These are phyloP conservation scores for Aspergillus hancockii DNA, from an alignment of 495 filamentous ascomycete genomes.

Conservation along the genomic window DNA sequence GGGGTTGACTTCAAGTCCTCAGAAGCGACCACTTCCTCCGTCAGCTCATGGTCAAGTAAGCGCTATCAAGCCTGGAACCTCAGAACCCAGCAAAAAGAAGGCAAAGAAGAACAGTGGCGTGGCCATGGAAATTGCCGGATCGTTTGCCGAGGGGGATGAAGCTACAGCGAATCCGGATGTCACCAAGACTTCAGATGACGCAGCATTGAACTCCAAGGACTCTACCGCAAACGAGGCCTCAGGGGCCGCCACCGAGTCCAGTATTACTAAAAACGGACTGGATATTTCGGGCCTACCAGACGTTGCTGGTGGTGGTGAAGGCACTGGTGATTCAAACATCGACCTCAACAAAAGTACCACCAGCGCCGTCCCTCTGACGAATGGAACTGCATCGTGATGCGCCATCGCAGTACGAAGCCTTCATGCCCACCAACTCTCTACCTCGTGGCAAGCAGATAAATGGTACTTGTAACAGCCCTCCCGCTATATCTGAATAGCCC, in stretches of 20 bases:
- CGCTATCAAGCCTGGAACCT: conserved; percentile 25
- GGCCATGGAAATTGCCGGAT: conserved; percentile 31
- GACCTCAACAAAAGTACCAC: conserved; percentile 17
- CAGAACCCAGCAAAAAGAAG: conserved; percentile 51
- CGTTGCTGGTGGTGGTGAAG: conserved; percentile 12
- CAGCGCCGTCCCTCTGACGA: conserved; percentile 28
- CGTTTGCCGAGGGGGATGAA: conserved; percentile 36
- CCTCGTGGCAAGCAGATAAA: neutral
- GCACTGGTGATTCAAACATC: conserved; percentile 1
- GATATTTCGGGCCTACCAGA: conserved; percentile 9
- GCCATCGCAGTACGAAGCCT: conserved; percentile 11
- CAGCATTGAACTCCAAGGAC: conserved; percentile 20
- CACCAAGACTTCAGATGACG: conserved; percentile 22
- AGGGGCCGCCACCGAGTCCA: conserved; percentile 16
- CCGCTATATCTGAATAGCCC: neutral
- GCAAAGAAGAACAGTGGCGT: conserved; percentile 47
- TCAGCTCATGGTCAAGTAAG: conserved; percentile 15
- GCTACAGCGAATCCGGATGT: conserved; percentile 21
- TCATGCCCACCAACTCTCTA: neutral
- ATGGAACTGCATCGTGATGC: conserved; percentile 35
- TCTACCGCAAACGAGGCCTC: conserved; percentile 22
- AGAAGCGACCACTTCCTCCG: conserved; percentile 71
- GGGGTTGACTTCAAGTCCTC: conserved; percentile 59
- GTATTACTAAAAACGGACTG: conserved; percentile 10
- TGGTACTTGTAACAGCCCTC: neutral